Conservation (phyloP, 148 eudicot species). For the Drosera capensis region DNA sequence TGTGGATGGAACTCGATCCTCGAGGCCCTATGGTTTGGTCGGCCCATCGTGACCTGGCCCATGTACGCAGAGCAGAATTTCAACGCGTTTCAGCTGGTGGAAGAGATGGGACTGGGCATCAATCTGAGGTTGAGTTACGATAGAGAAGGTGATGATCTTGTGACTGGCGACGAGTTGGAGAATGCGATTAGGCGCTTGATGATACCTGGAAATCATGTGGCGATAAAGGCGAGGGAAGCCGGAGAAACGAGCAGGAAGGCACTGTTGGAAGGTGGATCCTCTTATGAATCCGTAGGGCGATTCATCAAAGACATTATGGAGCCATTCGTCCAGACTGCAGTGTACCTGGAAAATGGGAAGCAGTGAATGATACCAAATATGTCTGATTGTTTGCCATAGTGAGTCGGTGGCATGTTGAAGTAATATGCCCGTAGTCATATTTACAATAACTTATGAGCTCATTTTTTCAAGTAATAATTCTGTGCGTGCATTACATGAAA, state of each 20-base stretch:
- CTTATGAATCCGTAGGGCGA: not conserved
- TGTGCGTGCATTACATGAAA: too few species aligned
- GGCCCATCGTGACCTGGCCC: constrained; percentile 7
- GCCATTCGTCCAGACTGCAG: too few species aligned
- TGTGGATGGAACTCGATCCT: constrained; percentile 11
- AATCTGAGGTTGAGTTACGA: constrained; percentile 1
- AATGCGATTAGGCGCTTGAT: constrained; percentile 2
- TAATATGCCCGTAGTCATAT: too few species aligned
- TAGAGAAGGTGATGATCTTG: not conserved
- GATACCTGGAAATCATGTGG: not conserved
- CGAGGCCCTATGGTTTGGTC: constrained; percentile 8
- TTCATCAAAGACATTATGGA: constrained; percentile 1
- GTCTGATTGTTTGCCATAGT: too few species aligned
- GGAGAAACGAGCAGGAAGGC: constrained; percentile 4
- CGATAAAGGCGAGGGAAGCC: constrained; percentile 3
- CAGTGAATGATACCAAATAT: too few species aligned
- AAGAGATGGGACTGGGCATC: constrained; percentile 1
- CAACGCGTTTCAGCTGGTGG: constrained; percentile 7
- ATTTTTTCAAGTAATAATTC: too few species aligned
- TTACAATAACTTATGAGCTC: too few species aligned
- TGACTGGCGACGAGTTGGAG: constrained; percentile 7
- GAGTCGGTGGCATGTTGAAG: too few species aligned
- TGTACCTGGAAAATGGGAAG: too few species aligned
- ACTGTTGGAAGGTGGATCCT: constrained; percentile 10
- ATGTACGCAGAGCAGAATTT: constrained; percentile 4